Percentiles rank a stretch among this genome's conserved stretches.
Conservation (phyloP, 345 rosid genomes). For the Euclidium syriacum region DNA sequence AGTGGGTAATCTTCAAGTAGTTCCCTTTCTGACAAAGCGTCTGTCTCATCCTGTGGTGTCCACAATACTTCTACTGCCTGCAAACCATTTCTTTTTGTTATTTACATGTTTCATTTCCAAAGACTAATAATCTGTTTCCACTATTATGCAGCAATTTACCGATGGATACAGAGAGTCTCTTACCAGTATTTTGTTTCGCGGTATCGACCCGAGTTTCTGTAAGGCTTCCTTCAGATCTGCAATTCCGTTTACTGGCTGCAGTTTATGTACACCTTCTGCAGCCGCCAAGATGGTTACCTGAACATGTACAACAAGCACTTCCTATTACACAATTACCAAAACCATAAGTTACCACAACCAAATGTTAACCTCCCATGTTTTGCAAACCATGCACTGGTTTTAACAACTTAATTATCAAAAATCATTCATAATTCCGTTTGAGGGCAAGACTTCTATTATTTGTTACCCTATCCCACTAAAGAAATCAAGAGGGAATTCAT, state of each 20-base stretch:
- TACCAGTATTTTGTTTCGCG: slow-evolving; percentile 55
- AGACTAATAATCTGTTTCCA: neutral
- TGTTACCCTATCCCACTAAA: neutral
- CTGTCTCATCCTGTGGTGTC: slow-evolving; percentile 79
- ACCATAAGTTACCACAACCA: neutral
- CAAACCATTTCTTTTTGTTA: neutral
- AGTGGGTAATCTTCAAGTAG: slow-evolving; percentile 69
- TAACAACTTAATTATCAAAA: neutral
- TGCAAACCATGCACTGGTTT: neutral
- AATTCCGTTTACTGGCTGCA: slow-evolving; percentile 58
- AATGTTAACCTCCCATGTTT: neutral
- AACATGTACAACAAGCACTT: neutral
- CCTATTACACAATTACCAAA: neutral
- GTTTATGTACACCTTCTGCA: slow-evolving; percentile 62
- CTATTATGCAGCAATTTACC: neutral
- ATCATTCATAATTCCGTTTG: neutral
- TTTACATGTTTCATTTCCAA: too few species aligned
- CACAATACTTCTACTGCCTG: slow-evolving; percentile 85
- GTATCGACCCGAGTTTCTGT: slow-evolving; percentile 60
- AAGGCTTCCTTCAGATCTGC: slow-evolving; percentile 67
- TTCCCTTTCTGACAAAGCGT: slow-evolving; percentile 55
- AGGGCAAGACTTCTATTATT: neutral
- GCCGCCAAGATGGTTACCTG: slow-evolving; percentile 83
- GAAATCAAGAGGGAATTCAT: neutral
- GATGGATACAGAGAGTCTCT: slow-evolving; percentile 8